Percentiles rank a stretch among this genome's conserved stretches.
Evolutionary conservation across 306 rosid genomes (phyloP).

Genomic region (Trifolium dubium): DNA sequence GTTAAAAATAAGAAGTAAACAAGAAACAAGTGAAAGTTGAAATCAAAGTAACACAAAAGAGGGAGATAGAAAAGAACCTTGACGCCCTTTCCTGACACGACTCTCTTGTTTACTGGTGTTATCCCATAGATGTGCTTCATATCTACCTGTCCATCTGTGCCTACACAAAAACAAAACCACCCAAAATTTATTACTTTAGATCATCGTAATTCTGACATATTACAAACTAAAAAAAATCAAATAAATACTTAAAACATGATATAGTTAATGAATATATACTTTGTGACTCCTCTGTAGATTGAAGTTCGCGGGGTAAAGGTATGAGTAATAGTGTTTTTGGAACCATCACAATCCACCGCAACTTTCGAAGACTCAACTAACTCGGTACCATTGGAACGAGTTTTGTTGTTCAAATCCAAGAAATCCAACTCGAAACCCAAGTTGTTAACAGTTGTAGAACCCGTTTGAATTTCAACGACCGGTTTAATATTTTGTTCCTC

Average conservation of each 20-base stretch:
- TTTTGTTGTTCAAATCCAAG: slow-evolving; percentile 51
- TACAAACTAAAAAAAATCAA: no score
- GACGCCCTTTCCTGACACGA: slow-evolving; percentile 91
- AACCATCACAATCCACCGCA: slow-evolving; percentile 43
- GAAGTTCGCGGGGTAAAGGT: slow-evolving; percentile 82
- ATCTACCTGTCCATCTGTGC: slow-evolving; percentile 96
- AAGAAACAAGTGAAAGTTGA: neutral
- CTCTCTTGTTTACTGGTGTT: slow-evolving; percentile 93
- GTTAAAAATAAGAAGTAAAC: neutral
- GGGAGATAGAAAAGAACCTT: slow-evolving; percentile 53
- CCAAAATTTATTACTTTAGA: no score
- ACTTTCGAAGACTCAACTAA: neutral
- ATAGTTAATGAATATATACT: slow-evolving; percentile 45
- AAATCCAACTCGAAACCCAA: slow-evolving; percentile 55
- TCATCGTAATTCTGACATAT: no score
- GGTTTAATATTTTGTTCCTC: slow-evolving; percentile 68
- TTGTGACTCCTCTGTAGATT: slow-evolving; percentile 86
- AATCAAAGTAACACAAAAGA: neutral
- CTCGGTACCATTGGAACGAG: neutral
- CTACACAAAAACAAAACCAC: slow-evolving; percentile 40
- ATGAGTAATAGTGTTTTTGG: slow-evolving; percentile 55
- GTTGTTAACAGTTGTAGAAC: neutral
- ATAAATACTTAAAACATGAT: no score
- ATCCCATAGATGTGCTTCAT: slow-evolving; percentile 99
- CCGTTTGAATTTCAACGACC: slow-evolving; percentile 54